phyloP scores from a whole-genome alignment of 2,329 filamentous ascomycete species.

The Neofusicoccum sp. region DNA sequence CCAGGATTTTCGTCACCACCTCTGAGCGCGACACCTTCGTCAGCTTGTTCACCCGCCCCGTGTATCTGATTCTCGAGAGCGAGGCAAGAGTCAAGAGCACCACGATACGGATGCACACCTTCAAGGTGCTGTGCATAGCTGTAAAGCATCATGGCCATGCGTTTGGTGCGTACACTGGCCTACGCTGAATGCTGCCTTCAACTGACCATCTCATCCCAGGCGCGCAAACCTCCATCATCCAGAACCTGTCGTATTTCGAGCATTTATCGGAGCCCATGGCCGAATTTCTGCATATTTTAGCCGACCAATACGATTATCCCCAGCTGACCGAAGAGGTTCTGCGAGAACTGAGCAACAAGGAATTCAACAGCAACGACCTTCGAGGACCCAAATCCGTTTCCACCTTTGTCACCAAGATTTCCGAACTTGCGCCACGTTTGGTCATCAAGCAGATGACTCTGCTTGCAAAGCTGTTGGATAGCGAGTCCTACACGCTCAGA shows the following conservation, averaged over 20 bases:
- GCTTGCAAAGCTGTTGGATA: constrained; percentile 91
- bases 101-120: constrained; percentile 91
- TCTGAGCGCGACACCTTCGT: constrained; percentile 96
- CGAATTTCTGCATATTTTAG: constrained; percentile 92
- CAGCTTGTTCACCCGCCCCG: constrained; percentile 84
- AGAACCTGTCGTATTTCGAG: constrained; percentile 97
- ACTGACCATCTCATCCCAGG: constrained; percentile 52
- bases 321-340: constrained; percentile 93
- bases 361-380: constrained; percentile 96
- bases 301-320: constrained; percentile 96
- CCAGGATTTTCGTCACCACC: constrained; percentile 92
- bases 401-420: constrained; percentile 88
- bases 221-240: constrained; percentile 96
- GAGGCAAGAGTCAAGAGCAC: constrained; percentile 90
- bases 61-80: constrained; percentile 92
- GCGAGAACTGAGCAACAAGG: constrained; percentile 92
- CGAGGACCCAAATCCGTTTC: constrained; percentile 96
- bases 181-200: too few species aligned
- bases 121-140: constrained; percentile 94
- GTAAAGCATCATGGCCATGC: constrained; percentile 97
- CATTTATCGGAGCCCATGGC: constrained; percentile 99
- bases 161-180: constrained; percentile 66
- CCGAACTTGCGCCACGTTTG: constrained; percentile 84
- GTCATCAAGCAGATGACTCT: constrained; percentile 98
- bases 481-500: constrained; percentile 93